Evolutionary conservation across 2,329 filamentous ascomycete genomes (phyloP), one percentile per base, ranked within the genome.

Genomic region (Colletotrichum ledebouriae): DNA sequence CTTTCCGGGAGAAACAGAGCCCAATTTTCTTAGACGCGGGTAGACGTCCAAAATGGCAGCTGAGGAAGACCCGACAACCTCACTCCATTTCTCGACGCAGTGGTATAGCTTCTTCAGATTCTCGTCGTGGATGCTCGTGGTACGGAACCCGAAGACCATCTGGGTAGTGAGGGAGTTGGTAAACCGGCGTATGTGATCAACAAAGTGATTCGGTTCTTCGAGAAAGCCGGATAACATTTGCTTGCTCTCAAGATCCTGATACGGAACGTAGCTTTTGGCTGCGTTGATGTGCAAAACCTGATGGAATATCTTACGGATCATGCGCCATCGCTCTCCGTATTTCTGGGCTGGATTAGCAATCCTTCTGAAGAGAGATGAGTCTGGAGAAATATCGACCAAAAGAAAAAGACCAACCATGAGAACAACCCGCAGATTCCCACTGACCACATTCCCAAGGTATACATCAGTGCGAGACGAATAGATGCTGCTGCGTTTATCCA

Each of bases 121-220:
- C 2, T 75, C 71, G 42, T 86, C 80, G 5, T 83, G 77, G 72
- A 82, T 78, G 2, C 74, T 80, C 0, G 77, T 73, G 1, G 79
- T 79, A 10, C 83, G 80, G 70, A 78, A 85, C 4, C 84, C 84
- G 62, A 84, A 87, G 1, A 84, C 78, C 79, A 87, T 86, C 2
- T 79, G 80, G 0, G 84, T 86, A 0, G 82, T 84, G 2, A 87
- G 73, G 1, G 85, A 81, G 52, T 82, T 83, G 2, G 83, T 80
- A 71, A 85, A 87, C 1, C 84, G 79, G 7, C 83, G 77, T 17
- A 86, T 79, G 63, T 85, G 80, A 13, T 81, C 70, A 7, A 83
- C 66, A 63, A 85, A 83, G 9, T 77, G 68, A 0, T 83, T 71
- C 0, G 85, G 85, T 2, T 76, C 50, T 2, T 71, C 70, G 6